Conservation (phyloP, 352 stramenopile genomes). For the Pythium graminicola region DNA sequence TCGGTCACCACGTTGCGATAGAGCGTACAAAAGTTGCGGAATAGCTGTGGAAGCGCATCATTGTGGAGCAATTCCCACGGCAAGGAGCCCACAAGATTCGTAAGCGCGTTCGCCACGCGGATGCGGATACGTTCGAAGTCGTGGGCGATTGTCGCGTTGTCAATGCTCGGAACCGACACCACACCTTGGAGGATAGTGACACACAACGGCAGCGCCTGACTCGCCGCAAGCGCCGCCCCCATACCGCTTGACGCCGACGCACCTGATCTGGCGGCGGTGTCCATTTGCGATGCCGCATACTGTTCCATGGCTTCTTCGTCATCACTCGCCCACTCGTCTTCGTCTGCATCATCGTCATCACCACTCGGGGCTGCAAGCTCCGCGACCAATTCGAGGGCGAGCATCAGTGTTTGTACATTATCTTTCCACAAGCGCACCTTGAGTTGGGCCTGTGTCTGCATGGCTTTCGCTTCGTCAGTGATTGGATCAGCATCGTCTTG, state of each 20-base stretch:
- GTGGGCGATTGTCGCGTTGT: constrained; percentile 35
- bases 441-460: constrained; percentile 54
- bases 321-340: constrained; percentile 82
- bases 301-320: constrained; percentile 87
- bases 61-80: constrained; percentile 46
- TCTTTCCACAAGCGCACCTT: constrained; percentile 75
- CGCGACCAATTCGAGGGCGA: constrained; percentile 72
- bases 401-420: constrained; percentile 65
- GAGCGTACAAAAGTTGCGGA: constrained; percentile 70
- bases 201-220: constrained; percentile 45
- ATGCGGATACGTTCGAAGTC: constrained; percentile 82
- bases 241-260: constrained; percentile 17
- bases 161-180: constrained; percentile 57
- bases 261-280: constrained; percentile 21
- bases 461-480: constrained; percentile 50
- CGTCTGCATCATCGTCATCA: constrained; percentile 53
- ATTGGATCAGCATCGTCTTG: constrained; percentile 52
- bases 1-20: constrained; percentile 59
- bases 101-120: constrained; percentile 72
- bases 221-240: constrained; percentile 36
- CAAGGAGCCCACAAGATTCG: constrained; percentile 68
- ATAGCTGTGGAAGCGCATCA: constrained; percentile 60
- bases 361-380: constrained; percentile 50
- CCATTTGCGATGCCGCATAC: constrained; percentile 63
- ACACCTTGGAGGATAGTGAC: constrained; percentile 70